Conservation (phyloP, 371 early-diverging fungal species). For the Capillidium heterosporum region DNA sequence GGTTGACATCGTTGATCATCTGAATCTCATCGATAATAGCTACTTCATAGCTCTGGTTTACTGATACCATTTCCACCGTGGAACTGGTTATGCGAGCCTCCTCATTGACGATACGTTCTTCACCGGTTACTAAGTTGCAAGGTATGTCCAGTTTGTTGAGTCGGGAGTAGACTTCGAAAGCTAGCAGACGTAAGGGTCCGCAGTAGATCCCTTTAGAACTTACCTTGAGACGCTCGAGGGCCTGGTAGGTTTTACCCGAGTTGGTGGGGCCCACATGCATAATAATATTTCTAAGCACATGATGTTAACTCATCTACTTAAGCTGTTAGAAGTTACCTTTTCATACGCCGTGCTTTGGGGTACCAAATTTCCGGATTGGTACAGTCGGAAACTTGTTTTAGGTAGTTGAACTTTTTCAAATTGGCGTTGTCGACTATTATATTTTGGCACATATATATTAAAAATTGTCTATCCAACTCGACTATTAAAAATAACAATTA, state of each 20-base stretch:
- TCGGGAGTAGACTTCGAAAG: conserved; percentile 79
- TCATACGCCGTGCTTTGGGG: background rate
- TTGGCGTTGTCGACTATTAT: too few relatives aligned
- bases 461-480: too few relatives aligned
- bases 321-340: background rate
- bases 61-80: conserved; percentile 82
- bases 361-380: background rate
- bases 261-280: conserved; percentile 96
- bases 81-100: conserved; percentile 27
- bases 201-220: conserved; percentile 64
- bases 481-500: too few relatives aligned
- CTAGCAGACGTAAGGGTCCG: conserved; percentile 82
- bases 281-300: conserved; percentile 36
- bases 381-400: background rate
- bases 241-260: conserved; percentile 88
- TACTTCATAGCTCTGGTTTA: conserved; percentile 41
- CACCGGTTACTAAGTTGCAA: conserved; percentile 83
- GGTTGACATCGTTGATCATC: conserved; percentile 65
- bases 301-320: too few relatives aligned
- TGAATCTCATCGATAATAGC: conserved; percentile 96
- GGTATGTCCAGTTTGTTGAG: conserved; percentile 53
- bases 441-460: too few relatives aligned
- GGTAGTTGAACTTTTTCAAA: too few relatives aligned
- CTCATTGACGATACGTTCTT: conserved; percentile 32
- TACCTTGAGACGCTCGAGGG: conserved; percentile 46